phyloP scores from a whole-genome alignment of 805 yeast genomes.

The Debaryomyces tyrocola region DNA sequence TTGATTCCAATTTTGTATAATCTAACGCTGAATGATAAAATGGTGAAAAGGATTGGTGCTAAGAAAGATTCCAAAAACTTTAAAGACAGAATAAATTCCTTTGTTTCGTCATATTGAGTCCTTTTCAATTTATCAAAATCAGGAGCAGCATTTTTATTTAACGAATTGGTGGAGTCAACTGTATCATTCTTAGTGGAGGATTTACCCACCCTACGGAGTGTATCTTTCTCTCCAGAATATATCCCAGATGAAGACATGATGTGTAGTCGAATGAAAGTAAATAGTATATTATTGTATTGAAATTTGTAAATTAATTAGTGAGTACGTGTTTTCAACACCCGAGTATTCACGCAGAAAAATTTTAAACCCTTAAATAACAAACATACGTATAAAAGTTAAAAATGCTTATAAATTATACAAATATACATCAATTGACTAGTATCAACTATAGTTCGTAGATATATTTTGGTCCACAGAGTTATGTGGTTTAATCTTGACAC shows the following conservation, averaged over 20 bases:
- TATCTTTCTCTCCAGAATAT: conserved; percentile 13
- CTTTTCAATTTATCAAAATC: conserved; percentile 13
- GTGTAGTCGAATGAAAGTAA: background rate
- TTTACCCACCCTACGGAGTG: conserved; percentile 17
- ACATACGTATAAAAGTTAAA: background rate
- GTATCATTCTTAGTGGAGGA: conserved; percentile 3
- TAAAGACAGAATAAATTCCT: conserved; percentile 29
- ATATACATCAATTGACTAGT: background rate
- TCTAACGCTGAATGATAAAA: conserved; percentile 65
- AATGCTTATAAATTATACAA: background rate
- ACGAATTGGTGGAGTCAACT: conserved; percentile 9
- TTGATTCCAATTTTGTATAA: conserved; percentile 58
- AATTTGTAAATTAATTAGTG: background rate
- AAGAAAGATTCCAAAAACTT: conserved; percentile 36
- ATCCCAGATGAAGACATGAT: conserved; percentile 25
- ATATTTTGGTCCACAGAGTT: no score
- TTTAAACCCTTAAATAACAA: background rate
- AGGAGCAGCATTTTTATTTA: conserved; percentile 15
- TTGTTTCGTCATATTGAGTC: conserved; percentile 23
- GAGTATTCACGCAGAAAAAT: conserved; percentile 1
- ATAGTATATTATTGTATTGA: conserved; percentile 1
- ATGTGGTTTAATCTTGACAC: no score
- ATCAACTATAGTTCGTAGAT: no score
- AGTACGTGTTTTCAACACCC: conserved; percentile 2
- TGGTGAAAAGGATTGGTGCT: conserved; percentile 66